These are phyloP conservation scores for Brettanomyces bruxellensis DNA, from an alignment of 805 yeast species.

Conservation along the genomic window DNA sequence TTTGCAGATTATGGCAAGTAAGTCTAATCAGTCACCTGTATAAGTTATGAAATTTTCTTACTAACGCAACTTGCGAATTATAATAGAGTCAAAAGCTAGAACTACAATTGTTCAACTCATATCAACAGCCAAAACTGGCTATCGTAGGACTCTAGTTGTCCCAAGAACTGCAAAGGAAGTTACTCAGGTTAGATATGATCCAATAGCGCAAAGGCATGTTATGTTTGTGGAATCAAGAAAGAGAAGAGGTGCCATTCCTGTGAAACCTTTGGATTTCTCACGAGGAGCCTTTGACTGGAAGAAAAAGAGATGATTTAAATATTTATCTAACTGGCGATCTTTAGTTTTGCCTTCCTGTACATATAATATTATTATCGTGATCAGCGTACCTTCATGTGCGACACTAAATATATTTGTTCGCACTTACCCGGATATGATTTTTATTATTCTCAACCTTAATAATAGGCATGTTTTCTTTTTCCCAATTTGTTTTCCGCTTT, in stretches of 20 bases:
- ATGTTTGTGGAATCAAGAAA: slow-evolving; percentile 82
- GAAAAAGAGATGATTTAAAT: slow-evolving; percentile 16
- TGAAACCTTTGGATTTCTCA: slow-evolving; percentile 37
- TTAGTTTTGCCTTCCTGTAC: no score
- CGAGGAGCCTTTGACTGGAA: slow-evolving; percentile 32
- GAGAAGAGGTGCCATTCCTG: slow-evolving; percentile 54
- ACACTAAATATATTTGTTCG: no score
- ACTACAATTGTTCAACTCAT: slow-evolving; percentile 77
- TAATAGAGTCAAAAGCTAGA: slow-evolving; percentile 57
- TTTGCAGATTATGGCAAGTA: slow-evolving; percentile 1
- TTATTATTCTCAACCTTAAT: no score
- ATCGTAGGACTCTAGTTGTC: slow-evolving; percentile 66
- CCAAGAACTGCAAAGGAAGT: slow-evolving; percentile 77
- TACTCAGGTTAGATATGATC: slow-evolving; percentile 80
- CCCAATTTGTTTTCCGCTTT: no score
- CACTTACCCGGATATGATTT: no score
- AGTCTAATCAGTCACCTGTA: not conserved
- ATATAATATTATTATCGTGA: no score
- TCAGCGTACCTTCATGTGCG: no score
- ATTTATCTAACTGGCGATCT: no score
- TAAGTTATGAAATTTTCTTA: not conserved
- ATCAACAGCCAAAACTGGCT: slow-evolving; percentile 89
- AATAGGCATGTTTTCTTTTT: no score
- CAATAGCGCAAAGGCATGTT: slow-evolving; percentile 83
- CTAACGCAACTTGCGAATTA: slow-evolving; percentile 2